phyloP scores from a whole-genome alignment of 2,329 filamentous ascomycete genomes.

The Aspergillus ustus region DNA sequence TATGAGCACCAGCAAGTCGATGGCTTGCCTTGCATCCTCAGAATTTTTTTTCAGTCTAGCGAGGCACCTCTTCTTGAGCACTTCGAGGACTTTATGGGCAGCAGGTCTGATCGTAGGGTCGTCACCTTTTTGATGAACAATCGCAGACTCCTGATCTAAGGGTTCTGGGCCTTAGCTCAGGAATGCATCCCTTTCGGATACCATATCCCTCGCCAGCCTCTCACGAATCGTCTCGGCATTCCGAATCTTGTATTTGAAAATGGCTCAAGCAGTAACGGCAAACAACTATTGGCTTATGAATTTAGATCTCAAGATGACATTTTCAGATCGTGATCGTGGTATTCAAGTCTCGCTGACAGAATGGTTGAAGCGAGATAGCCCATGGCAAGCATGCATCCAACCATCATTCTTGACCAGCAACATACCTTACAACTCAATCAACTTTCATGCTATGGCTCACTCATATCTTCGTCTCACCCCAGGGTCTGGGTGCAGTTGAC shows the following conservation, averaged over 20 bases:
- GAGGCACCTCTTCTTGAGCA: not conserved
- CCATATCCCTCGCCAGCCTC: constrained; percentile 13
- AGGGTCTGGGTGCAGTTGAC: not conserved
- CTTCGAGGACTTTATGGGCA: not conserved
- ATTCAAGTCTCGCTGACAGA: constrained; percentile 2
- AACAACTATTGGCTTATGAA: not conserved
- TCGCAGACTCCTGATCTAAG: not conserved
- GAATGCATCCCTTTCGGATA: constrained; percentile 15
- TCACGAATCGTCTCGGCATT: not conserved
- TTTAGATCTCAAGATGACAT: not conserved
- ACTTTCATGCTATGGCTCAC: not conserved
- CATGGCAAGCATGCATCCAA: not conserved
- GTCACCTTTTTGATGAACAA: too few relatives aligned
- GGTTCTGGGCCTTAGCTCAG: constrained; percentile 1
- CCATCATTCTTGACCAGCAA: constrained; percentile 4
- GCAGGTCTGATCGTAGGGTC: too few relatives aligned
- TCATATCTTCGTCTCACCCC: constrained; percentile 3
- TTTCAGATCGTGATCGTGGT: not conserved
- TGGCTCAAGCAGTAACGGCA: not conserved
- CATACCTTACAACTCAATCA: not conserved
- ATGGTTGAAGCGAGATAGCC: not conserved
- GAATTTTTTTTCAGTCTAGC: not conserved
- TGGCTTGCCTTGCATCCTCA: not conserved
- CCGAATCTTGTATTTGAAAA: not conserved
- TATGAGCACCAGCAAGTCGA: not conserved